phyloP scores from a whole-genome alignment of 257 asterid species.

The Cynanchum wilfordii region DNA sequence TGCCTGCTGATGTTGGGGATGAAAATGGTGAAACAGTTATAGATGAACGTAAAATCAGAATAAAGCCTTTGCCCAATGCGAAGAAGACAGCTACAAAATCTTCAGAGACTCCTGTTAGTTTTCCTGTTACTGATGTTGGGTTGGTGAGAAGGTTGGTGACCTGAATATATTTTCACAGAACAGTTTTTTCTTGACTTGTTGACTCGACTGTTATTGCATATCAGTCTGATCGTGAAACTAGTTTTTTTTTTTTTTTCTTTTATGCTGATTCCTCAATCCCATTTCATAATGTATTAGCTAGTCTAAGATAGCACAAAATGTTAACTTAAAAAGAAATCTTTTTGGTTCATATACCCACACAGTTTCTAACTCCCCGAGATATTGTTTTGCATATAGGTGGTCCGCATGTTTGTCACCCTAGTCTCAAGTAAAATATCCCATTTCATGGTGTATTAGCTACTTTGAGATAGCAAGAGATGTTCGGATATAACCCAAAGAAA shows the following conservation, averaged over 20 bases:
- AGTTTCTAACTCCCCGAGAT: background rate
- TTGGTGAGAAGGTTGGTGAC: slow-evolving; percentile 56
- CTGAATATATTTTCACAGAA: background rate
- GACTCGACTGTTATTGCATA: background rate
- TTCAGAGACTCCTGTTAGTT: slow-evolving; percentile 43
- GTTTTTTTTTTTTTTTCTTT: background rate
- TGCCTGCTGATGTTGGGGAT: slow-evolving; percentile 99
- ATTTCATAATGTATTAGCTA: background rate
- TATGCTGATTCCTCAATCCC: background rate
- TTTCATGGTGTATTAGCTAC: background rate
- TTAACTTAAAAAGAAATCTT: background rate
- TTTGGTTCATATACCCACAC: background rate
- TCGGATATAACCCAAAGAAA: background rate
- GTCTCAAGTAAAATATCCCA: background rate
- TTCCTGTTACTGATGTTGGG: slow-evolving; percentile 56
- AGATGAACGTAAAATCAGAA: slow-evolving; percentile 93
- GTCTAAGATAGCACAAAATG: background rate
- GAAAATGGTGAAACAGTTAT: slow-evolving; percentile 93
- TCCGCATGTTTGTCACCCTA: background rate
- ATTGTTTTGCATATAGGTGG: background rate
- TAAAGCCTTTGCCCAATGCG: slow-evolving; percentile 75
- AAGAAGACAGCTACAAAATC: slow-evolving; percentile 45
- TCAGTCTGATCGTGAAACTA: background rate
- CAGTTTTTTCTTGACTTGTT: background rate
- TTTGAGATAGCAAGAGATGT: background rate